These are phyloP conservation scores for Hansenula sp. DNA, from an alignment of 1,139 yeast species.

Conservation along the genomic window DNA sequence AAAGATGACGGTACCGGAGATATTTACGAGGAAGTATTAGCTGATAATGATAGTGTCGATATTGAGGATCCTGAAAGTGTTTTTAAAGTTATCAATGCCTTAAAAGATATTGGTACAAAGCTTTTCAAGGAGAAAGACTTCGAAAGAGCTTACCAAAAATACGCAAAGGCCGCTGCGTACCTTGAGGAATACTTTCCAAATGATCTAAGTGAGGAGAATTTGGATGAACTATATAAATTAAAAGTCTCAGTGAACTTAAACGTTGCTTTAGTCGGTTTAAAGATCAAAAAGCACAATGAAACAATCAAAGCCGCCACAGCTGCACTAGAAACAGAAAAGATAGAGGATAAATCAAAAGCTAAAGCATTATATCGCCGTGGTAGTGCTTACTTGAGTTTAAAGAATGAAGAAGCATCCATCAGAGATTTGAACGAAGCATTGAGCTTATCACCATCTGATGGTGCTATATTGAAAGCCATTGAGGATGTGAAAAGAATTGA, in stretches of 20 bases:
- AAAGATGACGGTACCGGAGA: slow-evolving; percentile 84
- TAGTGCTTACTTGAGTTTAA: slow-evolving; percentile 56
- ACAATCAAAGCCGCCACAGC: slow-evolving; percentile 58
- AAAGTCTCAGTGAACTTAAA: slow-evolving; percentile 66
- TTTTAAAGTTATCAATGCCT: slow-evolving; percentile 55
- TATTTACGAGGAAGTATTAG: slow-evolving; percentile 68
- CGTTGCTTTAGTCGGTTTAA: slow-evolving; percentile 71
- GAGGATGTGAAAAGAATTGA: slow-evolving; percentile 51
- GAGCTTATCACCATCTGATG: slow-evolving; percentile 64
- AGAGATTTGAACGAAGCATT: slow-evolving; percentile 64
- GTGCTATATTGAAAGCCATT: slow-evolving; percentile 67
- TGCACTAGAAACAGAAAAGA: slow-evolving; percentile 59
- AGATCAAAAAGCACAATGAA: slow-evolving; percentile 50
- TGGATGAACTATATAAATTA: slow-evolving; percentile 42
- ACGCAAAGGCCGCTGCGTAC: slow-evolving; percentile 64
- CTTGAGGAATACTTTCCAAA: slow-evolving; percentile 73
- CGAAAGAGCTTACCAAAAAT: slow-evolving; percentile 57
- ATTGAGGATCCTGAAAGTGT: slow-evolving; percentile 57
- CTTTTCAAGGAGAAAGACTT: slow-evolving; percentile 63
- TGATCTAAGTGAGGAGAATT: slow-evolving; percentile 53
- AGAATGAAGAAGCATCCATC: slow-evolving; percentile 71
- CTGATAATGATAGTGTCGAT: slow-evolving; percentile 69
- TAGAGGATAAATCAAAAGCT: slow-evolving; percentile 67
- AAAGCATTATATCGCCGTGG: slow-evolving; percentile 90
- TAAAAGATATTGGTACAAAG: slow-evolving; percentile 77